Evolutionary conservation across 495 filamentous ascomycete genomes (phyloP).

Genomic region (Sordaria brevicollis): DNA sequence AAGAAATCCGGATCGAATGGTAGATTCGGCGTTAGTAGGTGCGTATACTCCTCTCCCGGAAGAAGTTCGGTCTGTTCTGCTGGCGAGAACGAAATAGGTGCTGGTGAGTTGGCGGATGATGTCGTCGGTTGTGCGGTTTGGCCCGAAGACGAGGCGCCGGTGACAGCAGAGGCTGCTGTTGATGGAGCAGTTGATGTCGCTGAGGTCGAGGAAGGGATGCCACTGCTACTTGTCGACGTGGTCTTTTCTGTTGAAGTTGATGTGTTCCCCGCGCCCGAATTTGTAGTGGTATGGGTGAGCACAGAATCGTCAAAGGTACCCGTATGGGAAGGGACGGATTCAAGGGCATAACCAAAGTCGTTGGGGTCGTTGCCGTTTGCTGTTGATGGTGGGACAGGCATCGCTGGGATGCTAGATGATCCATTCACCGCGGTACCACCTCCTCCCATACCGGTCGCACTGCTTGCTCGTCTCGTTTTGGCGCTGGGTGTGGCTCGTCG

Average conservation of each 20-base stretch:
- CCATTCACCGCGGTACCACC: not conserved
- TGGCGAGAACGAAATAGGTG: conserved; percentile 35
- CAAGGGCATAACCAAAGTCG: conserved; percentile 9
- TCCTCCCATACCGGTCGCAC: conserved; percentile 37
- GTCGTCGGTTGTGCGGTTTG: not conserved
- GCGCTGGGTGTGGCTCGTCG: conserved; percentile 46
- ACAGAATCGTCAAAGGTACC: not conserved
- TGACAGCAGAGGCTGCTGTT: not conserved
- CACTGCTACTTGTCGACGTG: not conserved
- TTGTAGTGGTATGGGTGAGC: not conserved
- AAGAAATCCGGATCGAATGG: conserved; percentile 98
- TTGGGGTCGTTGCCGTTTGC: not conserved
- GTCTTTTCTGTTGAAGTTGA: not conserved
- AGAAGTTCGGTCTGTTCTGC: conserved; percentile 38
- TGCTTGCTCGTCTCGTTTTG: conserved; percentile 65
- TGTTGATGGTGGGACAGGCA: not conserved
- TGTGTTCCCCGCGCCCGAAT: not conserved
- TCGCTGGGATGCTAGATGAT: not conserved
- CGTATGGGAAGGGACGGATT: conserved; percentile 2
- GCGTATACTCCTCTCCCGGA: conserved; percentile 72
- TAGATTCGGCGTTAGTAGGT: conserved; percentile 80
- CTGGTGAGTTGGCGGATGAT: conserved; percentile 11
- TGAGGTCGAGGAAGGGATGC: conserved; percentile 12
- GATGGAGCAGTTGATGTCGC: conserved; percentile 25
- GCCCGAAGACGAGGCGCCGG: not conserved